Evolutionary conservation across 1,284 basidiomycete genomes (phyloP), one percentile per base, ranked within the genome.

Genomic region (Puccinia polysora): DNA sequence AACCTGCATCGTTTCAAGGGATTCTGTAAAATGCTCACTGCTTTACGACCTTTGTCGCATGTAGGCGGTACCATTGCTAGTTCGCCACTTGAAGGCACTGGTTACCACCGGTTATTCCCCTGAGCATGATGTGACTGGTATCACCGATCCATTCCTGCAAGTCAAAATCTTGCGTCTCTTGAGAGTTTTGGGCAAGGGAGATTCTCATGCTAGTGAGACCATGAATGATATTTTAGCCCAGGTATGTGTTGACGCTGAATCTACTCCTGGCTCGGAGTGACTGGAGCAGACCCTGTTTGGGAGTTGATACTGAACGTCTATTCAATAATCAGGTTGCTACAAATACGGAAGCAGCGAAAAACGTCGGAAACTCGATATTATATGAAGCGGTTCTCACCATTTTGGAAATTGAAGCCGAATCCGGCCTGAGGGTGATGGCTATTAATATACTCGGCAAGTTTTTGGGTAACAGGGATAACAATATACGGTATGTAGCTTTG

Each of bases 401-500:
- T n/a, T 84, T 99, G 59, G 95, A 98, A 77, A 98, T 98, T 74
- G 93, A 97, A 78, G 95, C 96, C 7, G 96, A 99, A 80, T 89
- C 87, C 72, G 92, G 93, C 25, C 82, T 98, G 47, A 87, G 96
- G 4, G 95, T 98, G 65, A 97, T 99, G 96, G 96, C 96, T 0
- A 99, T 99, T 82, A 99, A 99, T 80, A 97, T 98, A 73, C 85
- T 99, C 52, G 96, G 96, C 74, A 98, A 97, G 81, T 99, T 98
- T 83, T 83, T 99, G 77, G 89, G 91, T 78, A 98, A 99, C 81
- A 85, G 91, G 36, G 96, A 99, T 81, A 99, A 99, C 82, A 99
- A 99, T 79, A 98, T 98, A 77, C 87, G 93, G 90, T 93, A 78
- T 71, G 84, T 81, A 43, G 8, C 34, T 20, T 55, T 60, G n/a